Evolutionary conservation across 2,329 filamentous ascomycete genomes (phyloP).

Genomic region (Aspergillus sojae): DNA sequence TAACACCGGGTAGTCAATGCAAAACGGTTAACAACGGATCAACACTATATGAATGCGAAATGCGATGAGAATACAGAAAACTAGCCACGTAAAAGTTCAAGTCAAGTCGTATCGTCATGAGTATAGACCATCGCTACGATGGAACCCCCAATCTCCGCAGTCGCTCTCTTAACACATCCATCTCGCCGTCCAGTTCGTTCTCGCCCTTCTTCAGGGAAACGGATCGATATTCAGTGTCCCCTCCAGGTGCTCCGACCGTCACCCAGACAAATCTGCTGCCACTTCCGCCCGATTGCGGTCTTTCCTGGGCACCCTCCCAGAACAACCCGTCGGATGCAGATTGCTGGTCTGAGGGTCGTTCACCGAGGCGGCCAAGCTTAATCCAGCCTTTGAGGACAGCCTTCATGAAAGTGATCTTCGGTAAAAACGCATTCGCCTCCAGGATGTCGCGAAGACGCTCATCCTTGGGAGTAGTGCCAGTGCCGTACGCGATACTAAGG

Average conservation of each 20-base stretch:
- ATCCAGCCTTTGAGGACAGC: slow-evolving; percentile 47
- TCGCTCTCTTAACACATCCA: slow-evolving; percentile 34
- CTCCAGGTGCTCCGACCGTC: slow-evolving; percentile 51
- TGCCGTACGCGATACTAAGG: slow-evolving; percentile 42
- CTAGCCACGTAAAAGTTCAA: slow-evolving; percentile 5
- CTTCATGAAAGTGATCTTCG: slow-evolving; percentile 47
- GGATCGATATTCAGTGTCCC: slow-evolving; percentile 48
- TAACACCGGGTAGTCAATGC: background rate
- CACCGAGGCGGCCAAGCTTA: slow-evolving; percentile 40
- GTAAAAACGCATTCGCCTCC: slow-evolving; percentile 47
- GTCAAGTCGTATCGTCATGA: slow-evolving; percentile 31
- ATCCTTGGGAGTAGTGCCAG: slow-evolving; percentile 35
- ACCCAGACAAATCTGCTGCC: slow-evolving; percentile 56
- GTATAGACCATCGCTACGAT: background rate
- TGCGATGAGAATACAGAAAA: background rate
- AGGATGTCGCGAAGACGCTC: slow-evolving; percentile 46
- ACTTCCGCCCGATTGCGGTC: slow-evolving; percentile 45
- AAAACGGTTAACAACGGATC: background rate
- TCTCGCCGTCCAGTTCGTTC: slow-evolving; percentile 28
- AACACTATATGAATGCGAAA: slow-evolving; percentile 2
- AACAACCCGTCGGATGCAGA: slow-evolving; percentile 29
- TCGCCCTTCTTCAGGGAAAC: slow-evolving; percentile 32
- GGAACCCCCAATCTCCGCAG: slow-evolving; percentile 29
- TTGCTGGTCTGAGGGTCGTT: slow-evolving; percentile 25
- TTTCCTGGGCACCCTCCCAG: slow-evolving; percentile 48